Percentiles rank a stretch among this genome's conserved stretches.
Evolutionary conservation across 306 rosid species (phyloP).

Genomic region (Gynostemma pentaphyllum): DNA sequence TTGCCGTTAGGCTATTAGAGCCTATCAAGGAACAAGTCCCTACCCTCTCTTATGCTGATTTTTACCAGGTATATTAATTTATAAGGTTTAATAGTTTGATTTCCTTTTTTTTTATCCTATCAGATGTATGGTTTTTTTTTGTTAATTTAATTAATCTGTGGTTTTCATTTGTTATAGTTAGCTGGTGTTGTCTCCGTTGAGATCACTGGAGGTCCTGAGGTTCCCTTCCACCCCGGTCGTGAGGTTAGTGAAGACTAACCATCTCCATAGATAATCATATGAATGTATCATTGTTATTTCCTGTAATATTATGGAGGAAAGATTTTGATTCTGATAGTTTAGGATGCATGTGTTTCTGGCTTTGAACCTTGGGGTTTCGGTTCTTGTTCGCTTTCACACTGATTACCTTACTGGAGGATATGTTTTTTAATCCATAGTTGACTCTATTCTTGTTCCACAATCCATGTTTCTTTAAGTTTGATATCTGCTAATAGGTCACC

Average conservation of each 20-base stretch:
- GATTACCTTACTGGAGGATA: too few relatives aligned
- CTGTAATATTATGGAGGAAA: neutral
- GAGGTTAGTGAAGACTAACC: conserved; percentile 30
- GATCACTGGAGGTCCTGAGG: conserved; percentile 88
- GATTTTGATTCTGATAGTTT: neutral
- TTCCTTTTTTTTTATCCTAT: neutral
- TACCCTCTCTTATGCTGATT: conserved; percentile 58
- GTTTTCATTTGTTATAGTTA: conserved; percentile 25
- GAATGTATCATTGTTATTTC: too few relatives aligned
- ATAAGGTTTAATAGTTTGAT: too few relatives aligned
- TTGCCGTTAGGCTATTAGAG: conserved; percentile 83
- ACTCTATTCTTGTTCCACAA: too few relatives aligned
- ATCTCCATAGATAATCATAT: neutral
- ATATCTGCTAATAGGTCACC: too few relatives aligned
- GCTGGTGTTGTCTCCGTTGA: conserved; percentile 95
- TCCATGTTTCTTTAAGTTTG: too few relatives aligned
- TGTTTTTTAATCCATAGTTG: too few relatives aligned
- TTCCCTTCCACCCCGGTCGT: conserved; percentile 95
- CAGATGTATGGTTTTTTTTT: neutral
- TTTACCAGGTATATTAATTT: conserved; percentile 49
- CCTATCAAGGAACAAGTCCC: conserved; percentile 83
- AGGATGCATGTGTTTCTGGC: neutral
- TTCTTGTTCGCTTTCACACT: neutral
- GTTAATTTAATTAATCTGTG: neutral
- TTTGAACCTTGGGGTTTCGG: neutral